phyloP scores from a whole-genome alignment of 106 monocot species.

The Chionographis japonica region DNA sequence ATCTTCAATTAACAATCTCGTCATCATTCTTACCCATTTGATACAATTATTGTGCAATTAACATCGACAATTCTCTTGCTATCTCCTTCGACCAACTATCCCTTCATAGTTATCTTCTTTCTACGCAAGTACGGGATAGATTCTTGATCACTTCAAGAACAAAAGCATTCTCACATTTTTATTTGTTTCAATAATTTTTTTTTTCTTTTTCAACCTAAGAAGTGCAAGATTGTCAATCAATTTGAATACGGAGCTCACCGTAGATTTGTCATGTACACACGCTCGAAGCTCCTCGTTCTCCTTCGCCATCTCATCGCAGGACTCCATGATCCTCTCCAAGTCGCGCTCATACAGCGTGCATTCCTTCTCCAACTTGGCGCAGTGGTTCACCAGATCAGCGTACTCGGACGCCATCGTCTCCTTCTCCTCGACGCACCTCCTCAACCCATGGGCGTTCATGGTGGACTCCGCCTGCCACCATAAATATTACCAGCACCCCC shows the following conservation, averaged over 20 bases:
- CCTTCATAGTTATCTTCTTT: too few relatives aligned
- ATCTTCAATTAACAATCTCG: too few relatives aligned
- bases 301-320: conserved; percentile 58
- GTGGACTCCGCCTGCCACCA: conserved; percentile 69
- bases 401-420: conserved; percentile 29
- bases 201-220: too few relatives aligned
- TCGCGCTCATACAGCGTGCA: conserved; percentile 69
- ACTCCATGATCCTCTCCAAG: conserved; percentile 57
- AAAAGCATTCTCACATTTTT: too few relatives aligned
- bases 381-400: conserved; percentile 29
- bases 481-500: background rate
- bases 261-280: conserved; percentile 20
- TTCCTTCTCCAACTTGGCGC: conserved; percentile 57
- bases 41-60: too few relatives aligned
- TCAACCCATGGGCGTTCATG: conserved; percentile 75
- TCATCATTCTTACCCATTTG: too few relatives aligned
- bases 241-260: conserved; percentile 17
- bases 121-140: too few relatives aligned
- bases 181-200: too few relatives aligned
- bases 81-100: too few relatives aligned
- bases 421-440: conserved; percentile 71
- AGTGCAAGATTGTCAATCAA: background rate
- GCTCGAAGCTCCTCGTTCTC: conserved; percentile 67
- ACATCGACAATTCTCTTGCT: too few relatives aligned
- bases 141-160: too few relatives aligned